Conservation (phyloP, 257 asterid species). For the Eustoma russellianum region DNA sequence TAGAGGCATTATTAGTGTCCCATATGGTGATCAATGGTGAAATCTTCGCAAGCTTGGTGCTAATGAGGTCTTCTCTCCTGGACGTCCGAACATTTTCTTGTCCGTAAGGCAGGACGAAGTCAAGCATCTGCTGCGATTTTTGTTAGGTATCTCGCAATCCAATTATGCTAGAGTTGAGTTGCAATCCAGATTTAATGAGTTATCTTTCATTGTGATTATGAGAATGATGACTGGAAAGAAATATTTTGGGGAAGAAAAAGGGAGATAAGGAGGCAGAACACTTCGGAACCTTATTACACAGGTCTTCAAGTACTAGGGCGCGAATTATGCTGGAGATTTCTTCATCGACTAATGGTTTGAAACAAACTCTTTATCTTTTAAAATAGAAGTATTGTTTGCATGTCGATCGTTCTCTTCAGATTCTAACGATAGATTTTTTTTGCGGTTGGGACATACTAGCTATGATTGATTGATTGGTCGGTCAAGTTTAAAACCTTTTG, state of each 20-base stretch:
- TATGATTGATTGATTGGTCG: too few relatives aligned
- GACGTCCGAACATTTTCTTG: slow-evolving; percentile 12
- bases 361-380: too few relatives aligned
- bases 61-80: slow-evolving; percentile 21
- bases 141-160: not conserved
- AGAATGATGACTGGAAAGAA: slow-evolving; percentile 7
- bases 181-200: not conserved
- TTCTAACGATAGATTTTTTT: too few relatives aligned
- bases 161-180: slow-evolving; percentile 2
- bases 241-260: slow-evolving; percentile 1
- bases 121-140: slow-evolving; percentile 2
- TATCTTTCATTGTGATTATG: not conserved
- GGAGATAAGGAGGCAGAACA: not conserved
- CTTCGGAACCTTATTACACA: not conserved
- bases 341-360: too few relatives aligned
- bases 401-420: too few relatives aligned
- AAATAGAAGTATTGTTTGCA: too few relatives aligned
- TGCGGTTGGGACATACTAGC: too few relatives aligned
- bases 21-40: slow-evolving; percentile 27
- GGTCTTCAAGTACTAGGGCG: not conserved
- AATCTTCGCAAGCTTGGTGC: slow-evolving; percentile 24
- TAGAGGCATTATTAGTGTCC: slow-evolving; percentile 9
- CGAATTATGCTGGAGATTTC: not conserved
- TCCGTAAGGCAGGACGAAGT: slow-evolving; percentile 18
- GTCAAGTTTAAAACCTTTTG: too few relatives aligned